These are phyloP conservation scores for Conoideocrella luteorostrata DNA, from an alignment of 2,329 filamentous ascomycete species.

Conservation along the genomic window DNA sequence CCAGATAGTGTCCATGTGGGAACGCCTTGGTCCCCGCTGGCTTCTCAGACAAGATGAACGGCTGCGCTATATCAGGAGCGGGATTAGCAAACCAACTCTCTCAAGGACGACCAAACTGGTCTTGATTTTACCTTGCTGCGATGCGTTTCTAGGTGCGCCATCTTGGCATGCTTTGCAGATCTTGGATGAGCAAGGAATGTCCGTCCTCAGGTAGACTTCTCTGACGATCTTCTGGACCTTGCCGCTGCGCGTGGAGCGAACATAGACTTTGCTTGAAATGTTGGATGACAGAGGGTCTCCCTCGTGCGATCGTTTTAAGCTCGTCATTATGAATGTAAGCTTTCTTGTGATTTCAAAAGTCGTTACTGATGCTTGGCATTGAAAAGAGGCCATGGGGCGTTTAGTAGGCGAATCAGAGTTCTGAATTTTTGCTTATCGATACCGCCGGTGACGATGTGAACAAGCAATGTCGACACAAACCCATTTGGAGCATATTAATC, in stretches of 20 bases:
- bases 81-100: not conserved
- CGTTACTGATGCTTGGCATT: constrained; percentile 7
- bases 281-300: constrained; percentile 56
- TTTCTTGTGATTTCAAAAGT: constrained; percentile 7
- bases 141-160: constrained; percentile 71
- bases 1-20: constrained; percentile 83
- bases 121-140: constrained; percentile 60
- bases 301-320: constrained; percentile 53
- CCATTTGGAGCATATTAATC: too few relatives aligned
- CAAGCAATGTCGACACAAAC: too few relatives aligned
- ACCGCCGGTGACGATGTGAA: constrained; percentile 8
- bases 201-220: constrained; percentile 90
- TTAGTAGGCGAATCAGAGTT: constrained; percentile 16
- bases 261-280: constrained; percentile 92
- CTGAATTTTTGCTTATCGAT: constrained; percentile 26
- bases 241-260: constrained; percentile 88
- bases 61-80: constrained; percentile 51
- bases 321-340: constrained; percentile 47
- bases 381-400: constrained; percentile 14
- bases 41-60: constrained; percentile 82
- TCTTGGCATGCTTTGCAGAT: constrained; percentile 73
- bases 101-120: not conserved
- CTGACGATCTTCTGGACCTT: constrained; percentile 99
- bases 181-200: constrained; percentile 94
- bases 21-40: constrained; percentile 79